Percentiles rank a stretch among this genome's conserved stretches.
These are phyloP conservation scores for Hymenoscyphus fructigenus DNA, from an alignment of 2,329 filamentous ascomycete species.

Conservation along the genomic window DNA sequence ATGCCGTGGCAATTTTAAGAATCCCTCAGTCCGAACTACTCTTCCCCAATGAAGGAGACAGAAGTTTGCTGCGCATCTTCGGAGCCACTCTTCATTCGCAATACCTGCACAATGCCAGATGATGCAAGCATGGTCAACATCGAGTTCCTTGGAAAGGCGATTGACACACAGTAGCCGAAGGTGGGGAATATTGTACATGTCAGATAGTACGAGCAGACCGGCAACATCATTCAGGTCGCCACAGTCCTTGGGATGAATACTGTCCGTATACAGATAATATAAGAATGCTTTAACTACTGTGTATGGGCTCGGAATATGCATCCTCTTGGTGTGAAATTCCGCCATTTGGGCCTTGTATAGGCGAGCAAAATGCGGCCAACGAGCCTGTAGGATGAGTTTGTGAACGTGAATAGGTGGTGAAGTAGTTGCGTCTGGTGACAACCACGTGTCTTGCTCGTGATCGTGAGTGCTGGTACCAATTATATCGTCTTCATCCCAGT, in stretches of 20 bases:
- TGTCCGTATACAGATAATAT: conserved; percentile 96
- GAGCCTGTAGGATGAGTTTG: conserved; percentile 87
- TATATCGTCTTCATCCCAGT: conserved; percentile 61
- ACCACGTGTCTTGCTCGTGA: conserved; percentile 50
- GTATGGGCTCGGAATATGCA: conserved; percentile 98
- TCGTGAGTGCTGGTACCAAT: conserved; percentile 49
- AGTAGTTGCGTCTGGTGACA: conserved; percentile 61
- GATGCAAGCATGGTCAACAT: conserved; percentile 90
- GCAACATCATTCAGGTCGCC: conserved; percentile 81
- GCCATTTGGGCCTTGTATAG: conserved; percentile 94
- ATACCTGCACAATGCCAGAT: conserved; percentile 94
- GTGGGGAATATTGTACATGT: conserved; percentile 96
- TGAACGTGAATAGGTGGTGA: conserved; percentile 91
- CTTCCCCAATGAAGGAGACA: conserved; percentile 94
- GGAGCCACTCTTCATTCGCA: conserved; percentile 90
- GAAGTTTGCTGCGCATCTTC: conserved; percentile 81
- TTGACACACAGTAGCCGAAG: conserved; percentile 89
- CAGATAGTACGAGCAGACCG: conserved; percentile 93
- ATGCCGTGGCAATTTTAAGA: conserved; percentile 73
- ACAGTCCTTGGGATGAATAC: conserved; percentile 62
- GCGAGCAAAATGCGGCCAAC: conserved; percentile 95
- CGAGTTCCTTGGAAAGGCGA: conserved; percentile 83
- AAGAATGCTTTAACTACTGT: conserved; percentile 91
- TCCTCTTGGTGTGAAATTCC: conserved; percentile 93
- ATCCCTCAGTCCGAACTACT: conserved; percentile 84